These are phyloP conservation scores for Camelina laxa DNA, from an alignment of 345 rosid species.

Conservation along the genomic window DNA sequence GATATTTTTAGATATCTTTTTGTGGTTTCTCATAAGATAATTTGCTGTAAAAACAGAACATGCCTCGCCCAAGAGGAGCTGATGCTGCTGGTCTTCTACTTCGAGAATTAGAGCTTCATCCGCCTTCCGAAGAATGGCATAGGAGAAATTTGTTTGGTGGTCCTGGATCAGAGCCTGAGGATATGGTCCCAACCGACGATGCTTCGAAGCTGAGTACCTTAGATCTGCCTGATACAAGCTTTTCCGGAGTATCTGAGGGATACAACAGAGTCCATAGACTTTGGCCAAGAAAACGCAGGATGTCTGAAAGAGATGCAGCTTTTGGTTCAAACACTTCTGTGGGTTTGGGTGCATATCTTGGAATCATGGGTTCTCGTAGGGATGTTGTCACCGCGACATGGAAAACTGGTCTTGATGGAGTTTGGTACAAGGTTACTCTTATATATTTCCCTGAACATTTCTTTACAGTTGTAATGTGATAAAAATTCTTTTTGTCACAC, in stretches of 20 bases:
- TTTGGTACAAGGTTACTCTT: slow-evolving; percentile 85
- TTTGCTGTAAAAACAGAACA: slow-evolving; percentile 63
- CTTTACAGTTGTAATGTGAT: neutral
- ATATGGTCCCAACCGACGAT: slow-evolving; percentile 58
- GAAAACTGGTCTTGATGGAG: slow-evolving; percentile 96
- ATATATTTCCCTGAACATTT: neutral
- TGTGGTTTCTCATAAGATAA: slow-evolving; percentile 15
- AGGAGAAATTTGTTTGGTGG: slow-evolving; percentile 97
- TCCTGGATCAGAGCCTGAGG: slow-evolving; percentile 89
- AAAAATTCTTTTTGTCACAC: neutral
- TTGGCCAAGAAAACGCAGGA: slow-evolving; percentile 96
- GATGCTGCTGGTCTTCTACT: slow-evolving; percentile 98
- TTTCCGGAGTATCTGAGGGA: slow-evolving; percentile 53
- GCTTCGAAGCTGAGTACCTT: slow-evolving; percentile 49
- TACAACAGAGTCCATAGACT: slow-evolving; percentile 68
- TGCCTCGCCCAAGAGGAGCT: slow-evolving; percentile 99
- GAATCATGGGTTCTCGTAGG: slow-evolving; percentile 98
- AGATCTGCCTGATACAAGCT: slow-evolving; percentile 51
- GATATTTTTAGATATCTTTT: neutral
- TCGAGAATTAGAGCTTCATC: slow-evolving; percentile 95
- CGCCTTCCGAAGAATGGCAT: slow-evolving; percentile 99
- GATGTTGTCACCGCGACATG: slow-evolving; percentile 94
- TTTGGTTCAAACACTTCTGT: slow-evolving; percentile 92
- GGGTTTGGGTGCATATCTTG: slow-evolving; percentile 95
- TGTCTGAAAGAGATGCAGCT: slow-evolving; percentile 99